Evolutionary conservation across 306 rosid species (phyloP).

Genomic region (apple (Malus domestica)): DNA sequence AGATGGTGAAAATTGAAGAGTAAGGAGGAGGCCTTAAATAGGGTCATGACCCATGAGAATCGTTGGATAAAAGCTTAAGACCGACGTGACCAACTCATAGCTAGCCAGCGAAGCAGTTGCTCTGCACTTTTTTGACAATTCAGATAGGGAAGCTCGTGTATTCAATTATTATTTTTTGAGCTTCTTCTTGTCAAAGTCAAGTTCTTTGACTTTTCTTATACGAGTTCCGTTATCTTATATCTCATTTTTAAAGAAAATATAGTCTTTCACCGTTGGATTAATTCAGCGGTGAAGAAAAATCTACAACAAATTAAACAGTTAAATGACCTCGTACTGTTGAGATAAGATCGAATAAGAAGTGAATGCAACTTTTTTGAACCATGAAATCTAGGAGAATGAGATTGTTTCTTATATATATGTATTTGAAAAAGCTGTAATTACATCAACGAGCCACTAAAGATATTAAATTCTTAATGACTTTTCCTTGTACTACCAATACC

Average conservation of each 20-base stretch:
- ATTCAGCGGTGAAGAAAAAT: accelerated
- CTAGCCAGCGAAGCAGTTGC: constrained; percentile 16
- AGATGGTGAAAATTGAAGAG: constrained; percentile 8
- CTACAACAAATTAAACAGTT: background rate
- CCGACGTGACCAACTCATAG: constrained; percentile 36
- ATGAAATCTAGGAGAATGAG: too few species aligned
- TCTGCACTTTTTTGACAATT: constrained; percentile 30
- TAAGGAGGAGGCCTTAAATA: constrained; percentile 41
- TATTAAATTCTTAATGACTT: too few species aligned
- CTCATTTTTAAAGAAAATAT: too few species aligned
- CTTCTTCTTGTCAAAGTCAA: background rate
- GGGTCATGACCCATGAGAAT: constrained; percentile 32
- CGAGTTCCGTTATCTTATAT: background rate
- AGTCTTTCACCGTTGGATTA: too few species aligned
- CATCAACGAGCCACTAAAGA: too few species aligned
- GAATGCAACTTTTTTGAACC: too few species aligned
- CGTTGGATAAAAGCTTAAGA: background rate
- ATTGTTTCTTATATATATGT: too few species aligned
- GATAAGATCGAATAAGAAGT: too few species aligned
- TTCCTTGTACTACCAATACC: too few species aligned
- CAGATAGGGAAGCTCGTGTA: constrained; percentile 37
- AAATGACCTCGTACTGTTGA: too few species aligned
- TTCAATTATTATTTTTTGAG: constrained; percentile 21
- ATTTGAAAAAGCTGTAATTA: too few species aligned
- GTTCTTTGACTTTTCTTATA: background rate